Base-by-base conservation (phyloP, 306 rosid species). In the Dalbergia oliveri region DNA sequence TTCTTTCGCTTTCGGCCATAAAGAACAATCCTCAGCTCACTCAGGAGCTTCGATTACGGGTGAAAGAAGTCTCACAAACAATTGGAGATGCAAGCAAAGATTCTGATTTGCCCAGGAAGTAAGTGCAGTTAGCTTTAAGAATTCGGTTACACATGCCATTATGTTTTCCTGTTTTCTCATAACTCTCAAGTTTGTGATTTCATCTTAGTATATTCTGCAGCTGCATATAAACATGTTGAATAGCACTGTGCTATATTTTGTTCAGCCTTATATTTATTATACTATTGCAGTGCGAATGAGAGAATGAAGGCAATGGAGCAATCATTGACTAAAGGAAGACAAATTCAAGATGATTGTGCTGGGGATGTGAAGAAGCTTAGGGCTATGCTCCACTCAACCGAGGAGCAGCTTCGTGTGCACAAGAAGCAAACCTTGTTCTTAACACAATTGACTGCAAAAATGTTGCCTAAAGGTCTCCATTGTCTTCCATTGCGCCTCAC, bases 401-500 rank as follows among this genome's bases (percentile, higher is more conserved):
- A 94, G 76, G 95, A 93, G 84, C 99, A 93, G 89, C 94, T 92
- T 60, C 94, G 91, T 63, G 97, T 90, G 66, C 97, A 92, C 95
- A 93, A 83, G 86, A 92, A 94, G 79, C 97, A 94, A 90, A 72
- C 93, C 72, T 6, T 86, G 87, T 93, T 93, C 89, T 87, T 94
- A 82, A 91, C 97, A 4, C 99, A 94, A 41, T 81, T 94, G 86
- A 91, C 97, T 0, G 99, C 97, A 39, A 94, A 94, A 93, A 93
- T 97, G 9, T 58, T 94, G 74, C 97, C 99, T 39, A 93, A 91
- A 81, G 97, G 97, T 82, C 95, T 94, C 81, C 99, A 94, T 69
- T 94, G 99, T 83, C 97, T 94, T 79, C 97, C 97, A 8, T 76
- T 94, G 94, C 99, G 97, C 84, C 97, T 94, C 34, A 93, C 99